A percentile compares a stretch with the other conserved stretches of the same genome.
Evolutionary conservation across 139 green algal genomes (phyloP).

Genomic region (Auxenochlorella pyrenoidosa): DNA sequence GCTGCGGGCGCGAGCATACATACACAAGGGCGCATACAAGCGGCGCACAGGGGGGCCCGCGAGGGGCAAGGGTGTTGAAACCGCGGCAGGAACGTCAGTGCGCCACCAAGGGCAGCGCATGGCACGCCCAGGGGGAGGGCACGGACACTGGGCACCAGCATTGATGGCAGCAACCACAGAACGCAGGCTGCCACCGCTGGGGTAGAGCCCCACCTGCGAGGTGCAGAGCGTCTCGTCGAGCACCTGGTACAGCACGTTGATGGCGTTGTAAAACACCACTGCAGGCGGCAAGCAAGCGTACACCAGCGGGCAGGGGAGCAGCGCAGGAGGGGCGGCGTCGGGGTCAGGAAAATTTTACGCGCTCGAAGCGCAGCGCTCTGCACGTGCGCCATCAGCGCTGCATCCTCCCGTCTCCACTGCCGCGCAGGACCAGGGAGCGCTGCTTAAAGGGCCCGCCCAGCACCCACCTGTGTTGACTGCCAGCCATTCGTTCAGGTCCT

Average conservation of each 20-base stretch:
- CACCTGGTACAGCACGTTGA: conserved; percentile 93
- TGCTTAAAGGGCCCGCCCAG: not conserved
- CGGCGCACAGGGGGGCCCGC: no score
- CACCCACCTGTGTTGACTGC: conserved; percentile 86
- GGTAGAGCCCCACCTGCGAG: conserved; percentile 31
- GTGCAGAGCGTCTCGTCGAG: conserved; percentile 95
- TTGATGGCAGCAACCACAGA: not conserved
- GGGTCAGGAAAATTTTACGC: not conserved
- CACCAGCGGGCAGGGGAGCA: no score
- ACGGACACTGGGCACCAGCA: not conserved
- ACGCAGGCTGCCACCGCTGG: no score
- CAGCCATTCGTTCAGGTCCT: conserved; percentile 93
- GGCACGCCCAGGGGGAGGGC: no score
- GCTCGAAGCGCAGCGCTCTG: not conserved
- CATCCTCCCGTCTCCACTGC: not conserved
- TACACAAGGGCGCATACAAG: no score
- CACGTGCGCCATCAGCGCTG: not conserved
- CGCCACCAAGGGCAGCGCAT: no score
- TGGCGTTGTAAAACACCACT: conserved; percentile 94
- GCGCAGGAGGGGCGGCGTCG: not conserved
- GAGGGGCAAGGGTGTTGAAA: no score
- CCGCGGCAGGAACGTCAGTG: no score
- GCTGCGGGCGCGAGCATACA: no score
- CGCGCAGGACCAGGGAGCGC: not conserved
- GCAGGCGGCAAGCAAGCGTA: not conserved